phyloP scores from a whole-genome alignment of 108 stramenopile species.

The Craspedostauros australis region DNA sequence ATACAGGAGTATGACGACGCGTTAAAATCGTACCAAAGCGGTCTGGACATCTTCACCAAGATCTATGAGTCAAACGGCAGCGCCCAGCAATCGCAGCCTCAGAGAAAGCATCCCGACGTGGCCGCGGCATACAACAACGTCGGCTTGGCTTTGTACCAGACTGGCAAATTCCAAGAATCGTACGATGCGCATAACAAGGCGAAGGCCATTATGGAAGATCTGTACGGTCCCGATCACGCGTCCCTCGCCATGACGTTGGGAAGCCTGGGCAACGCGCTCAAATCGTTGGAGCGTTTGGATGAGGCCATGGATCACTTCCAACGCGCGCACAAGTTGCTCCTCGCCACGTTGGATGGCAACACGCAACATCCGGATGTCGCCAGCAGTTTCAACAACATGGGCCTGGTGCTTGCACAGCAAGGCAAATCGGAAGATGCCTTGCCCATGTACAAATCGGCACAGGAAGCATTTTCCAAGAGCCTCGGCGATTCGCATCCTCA shows the following conservation, averaged over 20 bases:
- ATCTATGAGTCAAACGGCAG: background rate
- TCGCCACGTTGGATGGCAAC: slow-evolving; percentile 1
- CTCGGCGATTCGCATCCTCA: slow-evolving; percentile 14
- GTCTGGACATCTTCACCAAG: slow-evolving; percentile 22
- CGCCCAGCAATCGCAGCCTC: background rate
- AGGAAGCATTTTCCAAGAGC: slow-evolving; percentile 4
- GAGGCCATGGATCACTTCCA: slow-evolving; percentile 13
- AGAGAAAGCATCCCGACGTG: slow-evolving; percentile 7
- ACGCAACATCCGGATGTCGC: slow-evolving; percentile 15
- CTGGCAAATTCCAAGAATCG: slow-evolving; percentile 13
- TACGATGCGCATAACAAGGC: slow-evolving; percentile 7
- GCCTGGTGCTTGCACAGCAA: slow-evolving; percentile 8
- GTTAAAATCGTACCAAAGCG: slow-evolving; percentile 27
- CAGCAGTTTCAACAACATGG: slow-evolving; percentile 22
- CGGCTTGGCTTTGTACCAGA: slow-evolving; percentile 15
- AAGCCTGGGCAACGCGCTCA: slow-evolving; percentile 18
- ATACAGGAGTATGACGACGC: slow-evolving; percentile 31
- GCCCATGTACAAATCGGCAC: slow-evolving; percentile 12
- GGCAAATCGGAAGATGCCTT: slow-evolving; percentile 10
- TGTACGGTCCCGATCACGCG: slow-evolving; percentile 15
- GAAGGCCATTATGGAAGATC: background rate
- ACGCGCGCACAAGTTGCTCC: slow-evolving; percentile 13
- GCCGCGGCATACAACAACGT: slow-evolving; percentile 21
- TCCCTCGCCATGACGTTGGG: slow-evolving; percentile 12
- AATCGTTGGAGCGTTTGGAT: slow-evolving; percentile 6